Percentiles rank a stretch among this genome's conserved stretches.
Evolutionary conservation across 345 rosid genomes (phyloP).

Genomic region (Gossypium raimondii): DNA sequence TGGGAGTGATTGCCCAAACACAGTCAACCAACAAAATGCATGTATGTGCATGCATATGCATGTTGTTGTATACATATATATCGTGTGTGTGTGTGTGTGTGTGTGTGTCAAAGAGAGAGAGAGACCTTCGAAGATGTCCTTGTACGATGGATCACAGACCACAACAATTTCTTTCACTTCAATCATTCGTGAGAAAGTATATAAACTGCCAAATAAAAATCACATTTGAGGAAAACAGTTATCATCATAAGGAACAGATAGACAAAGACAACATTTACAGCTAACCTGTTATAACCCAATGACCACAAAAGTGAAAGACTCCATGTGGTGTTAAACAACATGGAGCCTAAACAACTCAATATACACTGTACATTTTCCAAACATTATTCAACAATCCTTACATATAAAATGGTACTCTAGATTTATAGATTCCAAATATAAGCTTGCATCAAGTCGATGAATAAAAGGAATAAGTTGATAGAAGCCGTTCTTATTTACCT

Average conservation of each 20-base stretch:
- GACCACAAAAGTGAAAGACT: neutral
- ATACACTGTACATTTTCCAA: neutral
- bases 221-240: neutral
- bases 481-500: conserved; percentile 47
- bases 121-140: conserved; percentile 81
- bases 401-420: neutral
- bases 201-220: conserved; percentile 48
- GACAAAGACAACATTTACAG: neutral
- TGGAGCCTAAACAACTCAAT: neutral
- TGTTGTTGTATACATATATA: neutral
- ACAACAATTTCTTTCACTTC: conserved; percentile 89
- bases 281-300: neutral
- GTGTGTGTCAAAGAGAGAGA: conserved; percentile 1
- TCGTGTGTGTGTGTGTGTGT: neutral
- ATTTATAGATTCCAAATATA: neutral
- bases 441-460: neutral
- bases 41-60: neutral
- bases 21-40: neutral
- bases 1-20: neutral
- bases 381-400: neutral
- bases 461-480: conserved; percentile 3
- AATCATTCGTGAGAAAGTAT: conserved; percentile 67
- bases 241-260: neutral
- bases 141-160: conserved; percentile 94
- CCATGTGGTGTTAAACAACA: neutral